phyloP scores from a whole-genome alignment of 805 yeast genomes.

The Wickerhamiella azymoides region DNA sequence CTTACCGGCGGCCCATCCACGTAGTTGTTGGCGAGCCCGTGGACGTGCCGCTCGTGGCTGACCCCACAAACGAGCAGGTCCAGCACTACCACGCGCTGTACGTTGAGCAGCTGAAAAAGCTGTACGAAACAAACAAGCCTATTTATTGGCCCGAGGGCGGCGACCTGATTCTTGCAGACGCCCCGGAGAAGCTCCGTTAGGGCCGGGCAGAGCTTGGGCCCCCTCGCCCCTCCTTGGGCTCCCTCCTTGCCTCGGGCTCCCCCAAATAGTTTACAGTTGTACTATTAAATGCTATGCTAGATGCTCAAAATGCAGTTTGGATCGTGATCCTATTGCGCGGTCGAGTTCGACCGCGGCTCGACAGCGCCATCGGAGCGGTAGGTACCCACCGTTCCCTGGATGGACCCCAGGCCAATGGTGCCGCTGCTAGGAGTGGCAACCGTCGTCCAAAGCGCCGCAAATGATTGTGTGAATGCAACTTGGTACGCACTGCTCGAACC shows the following conservation, averaged over 20 bases:
- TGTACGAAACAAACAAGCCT: slow-evolving; percentile 54
- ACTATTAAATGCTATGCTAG: background rate
- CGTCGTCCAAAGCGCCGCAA: slow-evolving; percentile 25
- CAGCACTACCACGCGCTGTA: slow-evolving; percentile 56
- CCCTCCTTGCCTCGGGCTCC: no score
- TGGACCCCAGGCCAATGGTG: slow-evolving; percentile 60
- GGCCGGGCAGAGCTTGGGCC: no score
- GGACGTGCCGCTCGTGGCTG: slow-evolving; percentile 19
- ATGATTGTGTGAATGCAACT: slow-evolving; percentile 31
- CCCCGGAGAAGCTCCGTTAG: no score
- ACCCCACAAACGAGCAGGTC: slow-evolving; percentile 11
- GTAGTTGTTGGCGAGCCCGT: slow-evolving; percentile 38
- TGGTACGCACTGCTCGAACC: slow-evolving; percentile 25
- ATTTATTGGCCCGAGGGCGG: slow-evolving; percentile 10
- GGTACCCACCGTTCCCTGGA: slow-evolving; percentile 55
- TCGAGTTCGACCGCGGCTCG: background rate
- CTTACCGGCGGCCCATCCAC: slow-evolving; percentile 67
- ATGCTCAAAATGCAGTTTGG: background rate
- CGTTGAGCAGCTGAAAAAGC: slow-evolving; percentile 42
- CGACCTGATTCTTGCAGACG: background rate
- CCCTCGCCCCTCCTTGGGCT: no score
- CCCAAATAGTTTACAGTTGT: no score
- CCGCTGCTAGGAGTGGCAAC: slow-evolving; percentile 46
- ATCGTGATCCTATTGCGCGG: background rate
- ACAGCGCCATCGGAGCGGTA: slow-evolving; percentile 5